Conservation (phyloP, 495 filamentous ascomycete genomes). For the Penicillium subrubescens region DNA sequence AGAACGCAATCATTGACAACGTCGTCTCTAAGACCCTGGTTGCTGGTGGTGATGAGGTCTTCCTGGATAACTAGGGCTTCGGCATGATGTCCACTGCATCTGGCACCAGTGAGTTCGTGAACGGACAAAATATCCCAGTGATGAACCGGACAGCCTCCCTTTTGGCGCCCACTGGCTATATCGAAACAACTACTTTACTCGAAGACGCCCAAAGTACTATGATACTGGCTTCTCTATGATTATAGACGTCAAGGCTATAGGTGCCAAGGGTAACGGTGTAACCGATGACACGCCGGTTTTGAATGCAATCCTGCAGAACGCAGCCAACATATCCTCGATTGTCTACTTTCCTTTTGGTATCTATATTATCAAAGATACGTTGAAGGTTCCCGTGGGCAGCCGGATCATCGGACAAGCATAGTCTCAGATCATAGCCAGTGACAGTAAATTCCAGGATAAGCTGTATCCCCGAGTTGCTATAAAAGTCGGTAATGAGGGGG, state of each 20-base stretch:
- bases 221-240: conserved; percentile 41
- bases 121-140: neutral
- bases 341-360: conserved; percentile 82
- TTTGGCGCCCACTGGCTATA: neutral
- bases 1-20: conserved; percentile 12
- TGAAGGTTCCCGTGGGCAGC: conserved; percentile 61
- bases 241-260: conserved; percentile 65
- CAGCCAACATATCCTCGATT: conserved; percentile 46
- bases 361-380: conserved; percentile 75
- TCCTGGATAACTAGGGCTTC: conserved; percentile 52
- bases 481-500: too few species aligned
- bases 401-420: conserved; percentile 82
- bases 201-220: conserved; percentile 30
- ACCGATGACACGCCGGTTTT: conserved; percentile 57
- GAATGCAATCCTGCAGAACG: conserved; percentile 64
- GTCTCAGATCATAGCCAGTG: conserved; percentile 74
- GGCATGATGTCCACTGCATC: conserved; percentile 3
- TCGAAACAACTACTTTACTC: conserved; percentile 12
- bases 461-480: too few species aligned
- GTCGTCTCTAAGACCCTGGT: conserved; percentile 4
- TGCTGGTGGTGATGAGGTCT: conserved; percentile 40
- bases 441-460: too few species aligned
- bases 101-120: neutral
- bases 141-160: conserved; percentile 8
- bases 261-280: conserved; percentile 67